phyloP scores from a whole-genome alignment of 306 rosid species.

The Ziziphus jujuba region DNA sequence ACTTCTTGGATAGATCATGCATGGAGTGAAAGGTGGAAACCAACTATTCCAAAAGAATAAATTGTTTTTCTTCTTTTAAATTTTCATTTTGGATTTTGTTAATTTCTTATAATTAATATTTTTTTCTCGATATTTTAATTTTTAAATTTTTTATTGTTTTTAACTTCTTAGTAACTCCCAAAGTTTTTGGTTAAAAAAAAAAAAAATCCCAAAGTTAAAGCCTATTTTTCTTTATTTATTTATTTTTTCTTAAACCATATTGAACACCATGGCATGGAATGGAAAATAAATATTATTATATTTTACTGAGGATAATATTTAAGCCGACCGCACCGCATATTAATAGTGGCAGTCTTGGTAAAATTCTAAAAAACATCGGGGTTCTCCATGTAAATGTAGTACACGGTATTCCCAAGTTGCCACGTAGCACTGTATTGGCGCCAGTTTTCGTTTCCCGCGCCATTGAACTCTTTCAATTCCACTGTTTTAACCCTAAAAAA shows the following conservation, averaged over 20 bases:
- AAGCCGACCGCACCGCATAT: not conserved
- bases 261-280: too few relatives aligned
- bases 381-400: not conserved
- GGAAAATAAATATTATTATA: too few relatives aligned
- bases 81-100: too few relatives aligned
- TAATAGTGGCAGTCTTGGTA: not conserved
- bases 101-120: not conserved
- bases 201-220: too few relatives aligned
- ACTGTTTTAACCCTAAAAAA: not conserved
- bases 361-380: not conserved
- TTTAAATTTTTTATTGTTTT: too few relatives aligned
- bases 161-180: too few relatives aligned
- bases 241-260: not conserved
- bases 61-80: too few relatives aligned
- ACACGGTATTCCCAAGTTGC: not conserved
- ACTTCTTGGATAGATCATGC: too few relatives aligned
- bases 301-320: too few relatives aligned
- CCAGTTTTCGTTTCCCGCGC: conserved; percentile 43
- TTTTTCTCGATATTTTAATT: not conserved
- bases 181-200: too few relatives aligned
- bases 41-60: too few relatives aligned
- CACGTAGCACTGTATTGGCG: conserved; percentile 24
- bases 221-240: not conserved
- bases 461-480: not conserved
- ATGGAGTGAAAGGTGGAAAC: too few relatives aligned